phyloP scores from a whole-genome alignment of 2,329 filamentous ascomycete species.

The Pseudodiploospora longispora region DNA sequence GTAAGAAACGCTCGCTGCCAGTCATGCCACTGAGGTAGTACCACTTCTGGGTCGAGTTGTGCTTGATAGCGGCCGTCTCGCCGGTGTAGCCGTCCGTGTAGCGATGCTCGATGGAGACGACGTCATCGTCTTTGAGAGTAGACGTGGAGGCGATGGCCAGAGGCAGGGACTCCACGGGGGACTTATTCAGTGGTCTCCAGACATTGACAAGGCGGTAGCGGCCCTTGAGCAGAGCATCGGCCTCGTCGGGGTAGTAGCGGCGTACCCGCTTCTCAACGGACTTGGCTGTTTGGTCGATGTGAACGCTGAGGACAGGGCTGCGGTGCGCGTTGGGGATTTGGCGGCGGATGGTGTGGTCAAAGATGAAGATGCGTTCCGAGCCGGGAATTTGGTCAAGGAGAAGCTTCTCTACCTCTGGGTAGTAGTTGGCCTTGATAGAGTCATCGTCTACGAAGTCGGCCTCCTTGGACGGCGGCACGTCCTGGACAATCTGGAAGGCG shows the following conservation, averaged over 20 bases:
- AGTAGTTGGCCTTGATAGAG: constrained; percentile 65
- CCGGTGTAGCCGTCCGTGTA: constrained; percentile 59
- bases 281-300: constrained; percentile 72
- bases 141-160: constrained; percentile 61
- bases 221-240: constrained; percentile 54
- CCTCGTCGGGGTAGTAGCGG: constrained; percentile 61
- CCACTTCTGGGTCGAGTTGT: constrained; percentile 60
- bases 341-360: constrained; percentile 84
- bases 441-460: constrained; percentile 58
- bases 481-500: constrained; percentile 61
- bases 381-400: constrained; percentile 61
- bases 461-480: constrained; percentile 43
- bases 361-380: constrained; percentile 59
- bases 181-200: constrained; percentile 59
- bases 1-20: constrained; percentile 60
- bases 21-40: constrained; percentile 75
- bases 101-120: constrained; percentile 65
- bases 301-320: constrained; percentile 61
- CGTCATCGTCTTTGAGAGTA: constrained; percentile 51
- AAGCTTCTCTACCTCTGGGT: constrained; percentile 72
- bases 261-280: constrained; percentile 61
- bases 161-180: constrained; percentile 57
- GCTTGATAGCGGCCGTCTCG: constrained; percentile 62
- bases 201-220: constrained; percentile 83
- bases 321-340: constrained; percentile 50